A percentile compares a stretch with the other conserved stretches of the same genome.
phyloP scores from a whole-genome alignment of 106 monocot genomes.

The Acorus calamus region DNA sequence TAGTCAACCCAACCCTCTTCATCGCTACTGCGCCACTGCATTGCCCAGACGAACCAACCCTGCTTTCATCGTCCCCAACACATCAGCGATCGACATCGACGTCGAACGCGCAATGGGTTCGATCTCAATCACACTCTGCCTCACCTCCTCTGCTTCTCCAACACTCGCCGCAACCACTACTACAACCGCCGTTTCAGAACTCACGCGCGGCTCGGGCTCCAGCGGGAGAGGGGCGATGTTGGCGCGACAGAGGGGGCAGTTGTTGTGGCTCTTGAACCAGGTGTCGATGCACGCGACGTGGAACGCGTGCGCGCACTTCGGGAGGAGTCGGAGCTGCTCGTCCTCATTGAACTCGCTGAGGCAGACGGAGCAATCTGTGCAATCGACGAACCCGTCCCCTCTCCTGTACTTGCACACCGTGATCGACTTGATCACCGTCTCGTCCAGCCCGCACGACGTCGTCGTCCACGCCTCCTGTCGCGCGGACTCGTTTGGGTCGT shows the following conservation, averaged over 20 bases:
- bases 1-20: conserved; percentile 13
- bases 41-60: not conserved
- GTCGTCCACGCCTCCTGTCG: conserved; percentile 6
- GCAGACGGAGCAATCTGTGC: conserved; percentile 73
- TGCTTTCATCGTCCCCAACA: conserved; percentile 15
- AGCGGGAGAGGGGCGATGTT: conserved; percentile 10
- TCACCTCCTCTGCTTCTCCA: conserved; percentile 4
- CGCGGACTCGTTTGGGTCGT: not conserved
- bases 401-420: conserved; percentile 47
- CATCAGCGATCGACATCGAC: conserved; percentile 31
- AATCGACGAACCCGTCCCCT: conserved; percentile 38
- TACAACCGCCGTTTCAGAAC: not conserved
- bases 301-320: conserved; percentile 69
- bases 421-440: conserved; percentile 3
- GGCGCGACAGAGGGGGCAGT: conserved; percentile 74
- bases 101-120: conserved; percentile 14
- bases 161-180: conserved; percentile 2
- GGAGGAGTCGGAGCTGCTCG: conserved; percentile 60
- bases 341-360: conserved; percentile 59
- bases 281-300: conserved; percentile 72
- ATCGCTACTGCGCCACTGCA: not conserved
- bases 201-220: not conserved
- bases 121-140: not conserved
- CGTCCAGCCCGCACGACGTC: conserved; percentile 1
- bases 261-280: conserved; percentile 65